These are phyloP conservation scores for Arxiozyma slooffiae DNA, from an alignment of 1,139 yeast species.

Conservation along the genomic window DNA sequence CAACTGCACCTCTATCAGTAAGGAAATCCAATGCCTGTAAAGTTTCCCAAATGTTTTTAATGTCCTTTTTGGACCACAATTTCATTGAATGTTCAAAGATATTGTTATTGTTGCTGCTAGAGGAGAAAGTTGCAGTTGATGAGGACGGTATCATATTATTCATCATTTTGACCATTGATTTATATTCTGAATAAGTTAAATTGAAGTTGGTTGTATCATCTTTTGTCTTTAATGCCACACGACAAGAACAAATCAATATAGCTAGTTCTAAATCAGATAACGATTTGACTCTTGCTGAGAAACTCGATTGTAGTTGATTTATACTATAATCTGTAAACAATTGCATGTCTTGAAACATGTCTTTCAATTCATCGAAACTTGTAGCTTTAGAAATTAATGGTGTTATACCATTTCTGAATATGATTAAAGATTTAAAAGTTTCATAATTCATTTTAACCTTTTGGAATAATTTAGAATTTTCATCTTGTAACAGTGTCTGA, in stretches of 20 bases:
- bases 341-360: slow-evolving; percentile 13
- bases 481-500: slow-evolving; percentile 26
- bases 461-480: slow-evolving; percentile 30
- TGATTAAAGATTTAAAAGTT: slow-evolving; percentile 50
- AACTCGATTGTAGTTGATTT: slow-evolving; percentile 24
- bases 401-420: slow-evolving; percentile 43
- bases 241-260: slow-evolving; percentile 60
- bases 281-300: slow-evolving; percentile 30
- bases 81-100: slow-evolving; percentile 36
- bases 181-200: slow-evolving; percentile 68
- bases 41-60: slow-evolving; percentile 49
- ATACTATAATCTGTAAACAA: slow-evolving; percentile 17
- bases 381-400: slow-evolving; percentile 33
- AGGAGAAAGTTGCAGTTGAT: slow-evolving; percentile 26
- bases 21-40: slow-evolving; percentile 22
- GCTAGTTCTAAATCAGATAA: slow-evolving; percentile 63
- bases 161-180: slow-evolving; percentile 41
- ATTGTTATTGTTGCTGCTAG: slow-evolving; percentile 24
- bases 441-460: slow-evolving; percentile 42
- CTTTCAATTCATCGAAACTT: slow-evolving; percentile 11
- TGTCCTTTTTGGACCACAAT: slow-evolving; percentile 40
- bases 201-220: slow-evolving; percentile 56
- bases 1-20: slow-evolving; percentile 25
- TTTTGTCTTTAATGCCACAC: slow-evolving; percentile 54
- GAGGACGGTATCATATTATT: slow-evolving; percentile 38